These are phyloP conservation scores for Raddia guianensis DNA, from an alignment of 176 grass and related monocot genomes.

Conservation along the genomic window DNA sequence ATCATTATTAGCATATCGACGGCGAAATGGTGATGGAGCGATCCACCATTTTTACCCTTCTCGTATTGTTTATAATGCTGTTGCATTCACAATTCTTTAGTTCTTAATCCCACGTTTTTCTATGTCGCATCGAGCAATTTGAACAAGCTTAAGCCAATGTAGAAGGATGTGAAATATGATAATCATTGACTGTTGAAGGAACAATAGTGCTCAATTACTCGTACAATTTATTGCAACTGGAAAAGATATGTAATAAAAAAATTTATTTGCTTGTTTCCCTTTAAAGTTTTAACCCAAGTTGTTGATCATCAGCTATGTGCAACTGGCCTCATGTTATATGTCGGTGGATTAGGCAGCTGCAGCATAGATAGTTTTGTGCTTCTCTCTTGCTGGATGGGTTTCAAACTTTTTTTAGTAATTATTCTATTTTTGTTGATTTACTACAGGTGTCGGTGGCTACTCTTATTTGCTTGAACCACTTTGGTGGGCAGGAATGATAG, in stretches of 20 bases:
- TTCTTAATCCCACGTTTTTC: not conserved
- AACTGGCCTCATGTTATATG: not conserved
- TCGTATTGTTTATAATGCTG: not conserved
- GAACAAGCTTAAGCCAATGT: not conserved
- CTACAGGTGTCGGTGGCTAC: constrained; percentile 92
- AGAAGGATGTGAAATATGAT: not conserved
- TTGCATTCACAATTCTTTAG: not conserved
- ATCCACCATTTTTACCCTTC: not conserved
- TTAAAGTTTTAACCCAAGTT: not conserved
- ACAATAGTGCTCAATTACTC: not conserved
- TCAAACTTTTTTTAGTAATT: not conserved
- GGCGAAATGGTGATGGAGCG: not conserved
- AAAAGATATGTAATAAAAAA: not conserved
- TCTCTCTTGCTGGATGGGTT: not conserved
- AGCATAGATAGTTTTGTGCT: not conserved
- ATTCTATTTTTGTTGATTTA: constrained; percentile 26
- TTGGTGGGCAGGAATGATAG: constrained; percentile 94
- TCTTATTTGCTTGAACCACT: constrained; percentile 94
- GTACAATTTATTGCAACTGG: not conserved
- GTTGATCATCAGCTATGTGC: not conserved
- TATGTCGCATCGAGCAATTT: not conserved
- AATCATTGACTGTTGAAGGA: not conserved
- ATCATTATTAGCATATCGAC: not conserved
- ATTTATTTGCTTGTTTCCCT: not conserved
- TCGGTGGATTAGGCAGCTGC: not conserved